Percentiles rank a stretch among this genome's conserved stretches.
Evolutionary conservation across 2,329 filamentous ascomycete species (phyloP).

Genomic region (Aspergillus brasiliensis): DNA sequence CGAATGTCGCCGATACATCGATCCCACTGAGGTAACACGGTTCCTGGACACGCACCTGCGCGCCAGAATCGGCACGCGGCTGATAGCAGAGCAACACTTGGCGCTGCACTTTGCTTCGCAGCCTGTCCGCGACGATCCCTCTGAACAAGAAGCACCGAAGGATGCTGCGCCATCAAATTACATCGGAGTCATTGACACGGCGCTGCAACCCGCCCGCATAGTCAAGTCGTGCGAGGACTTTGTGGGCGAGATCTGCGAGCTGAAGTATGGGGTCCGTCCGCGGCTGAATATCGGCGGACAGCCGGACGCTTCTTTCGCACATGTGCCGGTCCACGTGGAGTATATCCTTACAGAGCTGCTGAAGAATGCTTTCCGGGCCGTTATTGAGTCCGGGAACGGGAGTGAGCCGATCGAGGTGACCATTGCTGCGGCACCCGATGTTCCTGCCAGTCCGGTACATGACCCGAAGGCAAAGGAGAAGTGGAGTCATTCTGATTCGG

Average conservation of each 20-base stretch:
- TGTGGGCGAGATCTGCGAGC: conserved; percentile 93
- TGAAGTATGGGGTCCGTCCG: conserved; percentile 89
- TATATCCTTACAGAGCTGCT: conserved; percentile 96
- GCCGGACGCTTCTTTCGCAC: conserved; percentile 84
- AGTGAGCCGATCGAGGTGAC: conserved; percentile 86
- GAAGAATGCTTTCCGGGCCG: conserved; percentile 95
- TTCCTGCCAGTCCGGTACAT: conserved; percentile 42
- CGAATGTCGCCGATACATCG: conserved; percentile 90
- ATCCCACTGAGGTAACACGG: conserved; percentile 75
- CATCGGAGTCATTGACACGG: conserved; percentile 94
- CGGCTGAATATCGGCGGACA: conserved; percentile 80
- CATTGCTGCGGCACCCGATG: conserved; percentile 71
- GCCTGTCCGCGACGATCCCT: conserved; percentile 63
- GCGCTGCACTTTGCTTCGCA: conserved; percentile 78
- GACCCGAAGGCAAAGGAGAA: conserved; percentile 31
- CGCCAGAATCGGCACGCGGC: conserved; percentile 86
- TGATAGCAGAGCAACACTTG: conserved; percentile 96
- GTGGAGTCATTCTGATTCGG: conserved; percentile 23
- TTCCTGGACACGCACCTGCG: conserved; percentile 94
- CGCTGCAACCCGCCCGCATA: conserved; percentile 76
- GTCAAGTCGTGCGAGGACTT: conserved; percentile 84
- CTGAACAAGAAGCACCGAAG: conserved; percentile 7
- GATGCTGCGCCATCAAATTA: conserved; percentile 58
- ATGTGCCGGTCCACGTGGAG: conserved; percentile 93
- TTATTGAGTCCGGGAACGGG: conserved; percentile 79